Evolutionary conservation across 2,329 filamentous ascomycete species (phyloP), one percentile per base, ranked within the genome.

Genomic region (Ophiostoma fasciatum): DNA sequence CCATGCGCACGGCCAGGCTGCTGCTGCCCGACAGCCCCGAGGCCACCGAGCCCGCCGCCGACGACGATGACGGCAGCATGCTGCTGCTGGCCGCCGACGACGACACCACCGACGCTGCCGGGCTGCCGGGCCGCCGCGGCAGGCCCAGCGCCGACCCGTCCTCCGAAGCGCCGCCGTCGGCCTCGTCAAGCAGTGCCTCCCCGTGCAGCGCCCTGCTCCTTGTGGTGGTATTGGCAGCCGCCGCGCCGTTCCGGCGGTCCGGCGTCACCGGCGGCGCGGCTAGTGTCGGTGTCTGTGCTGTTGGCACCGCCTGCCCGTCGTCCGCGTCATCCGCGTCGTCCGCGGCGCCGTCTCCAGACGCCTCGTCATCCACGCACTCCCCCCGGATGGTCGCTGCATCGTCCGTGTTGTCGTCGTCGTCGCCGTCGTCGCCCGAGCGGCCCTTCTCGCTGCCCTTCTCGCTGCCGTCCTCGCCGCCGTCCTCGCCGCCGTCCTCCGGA

Each of bases 21-120:
- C 79, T 84, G 57, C 83, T 85, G 26, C 13, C 26, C 10, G 23
- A 25, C 4, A 12, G 11, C n/a, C n/a, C n/a, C 23, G 23, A 25
- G 8, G 11, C 23, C 9, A 13, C 7, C 23, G 23, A 25, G 8
- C 13, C 23, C 9, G 23, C 23, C 3, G 13, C 23, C 3, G 23
- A 25, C n/a, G n/a, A n/a, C n/a, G n/a, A n/a, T n/a, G n/a, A n/a
- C n/a, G n/a, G n/a, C n/a, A n/a, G n/a, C n/a, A n/a, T n/a, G n/a
- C n/a, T n/a, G n/a, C n/a, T n/a, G n/a, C n/a, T n/a, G 8, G 11
- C 23, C 9, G 23, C 23, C 3, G 13, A 10, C 3, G 23, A 25
- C 23, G 84, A 93, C 39, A 72, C 55, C 20, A 75, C 55, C 12
- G 80, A 85, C 45, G 70, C 74, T 34, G 71, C 66, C 7, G 78